Evolutionary conservation across 2,329 filamentous ascomycete genomes (phyloP), one percentile per base, ranked within the genome.

Genomic region (Fusarium nodosum): DNA sequence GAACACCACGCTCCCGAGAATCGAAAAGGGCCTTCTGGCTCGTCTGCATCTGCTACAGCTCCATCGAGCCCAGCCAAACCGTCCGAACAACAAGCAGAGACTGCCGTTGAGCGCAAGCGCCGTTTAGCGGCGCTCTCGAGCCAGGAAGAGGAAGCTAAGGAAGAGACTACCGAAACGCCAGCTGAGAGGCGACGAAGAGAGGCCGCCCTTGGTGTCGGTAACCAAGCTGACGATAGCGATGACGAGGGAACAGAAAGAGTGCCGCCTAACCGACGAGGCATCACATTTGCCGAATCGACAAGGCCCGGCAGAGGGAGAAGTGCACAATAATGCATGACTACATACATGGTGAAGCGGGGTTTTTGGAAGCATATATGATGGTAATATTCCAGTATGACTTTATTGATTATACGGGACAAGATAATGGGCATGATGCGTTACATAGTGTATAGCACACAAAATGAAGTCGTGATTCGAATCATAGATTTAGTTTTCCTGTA

Each of bases 121-220:
- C 86, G 92, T 56, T 82, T 92, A 48, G 85, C 85, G 13, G 87
- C 82, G 1, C 78, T 87, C 8, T 82, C 66, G 69, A 82, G 16
- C 24, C 83, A 82, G 31, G 79, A 79, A 31, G 81, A 83, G 15
- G 81, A 79, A 79, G 15, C 72, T 8, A 80, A 79, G 3, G 81
- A 80, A 20, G 74, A 77, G 6, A 82, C 82, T 34, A 83, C 81
- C 34, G 92, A 94, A 79, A 94, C 91, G 0, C 90, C 91, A 0
- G 92, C 92, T 0, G 93, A 95, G 78, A 84, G 90, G 59, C 86
- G 91, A 41, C 84, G 93, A 55, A 87, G 93, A 72, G 88, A 93
- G 72, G 91, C 91, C 2, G 93, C 92, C 2, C 81, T 95, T 3
- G 91, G 92, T 12, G 82, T 91, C 64, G 79, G 81, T 18, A 75